Base-by-base conservation (phyloP, 805 yeast genomes). In the Myxozyma vanderwaltii region DNA sequence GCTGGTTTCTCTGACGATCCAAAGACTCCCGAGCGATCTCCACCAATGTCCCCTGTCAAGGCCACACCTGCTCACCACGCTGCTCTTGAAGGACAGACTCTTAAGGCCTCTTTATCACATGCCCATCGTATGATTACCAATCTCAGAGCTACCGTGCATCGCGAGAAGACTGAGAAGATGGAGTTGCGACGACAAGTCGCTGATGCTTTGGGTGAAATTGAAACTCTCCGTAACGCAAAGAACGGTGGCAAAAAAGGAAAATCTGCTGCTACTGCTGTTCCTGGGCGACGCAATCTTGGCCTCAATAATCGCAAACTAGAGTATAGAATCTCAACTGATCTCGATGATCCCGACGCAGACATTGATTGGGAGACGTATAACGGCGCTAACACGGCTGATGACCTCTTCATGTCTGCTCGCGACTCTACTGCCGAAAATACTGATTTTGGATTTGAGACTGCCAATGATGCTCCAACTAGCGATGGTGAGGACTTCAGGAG, bases 71-170 rank as follows among this genome's bases (percentile, higher is more conserved):
- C 71, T 10, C 68, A 69, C 44, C 67, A 70, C 54, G 56, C 69
- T 13, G 69, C 63, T n/a, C 67, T 87, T 44, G 89, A 87, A 68
- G 74, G 81, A 1, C 91, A 88, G 67, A 85, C 91, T 0, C 72
- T 87, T 63, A 78, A 80, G 63, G 79, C 86, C 0, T 85, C 88
- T 24, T 76, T 89, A 65, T 77, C 78, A 17, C 88, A 81, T 71
- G 86, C 91, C 3, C 82, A 85, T 66, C 77, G 79, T 61, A 80
- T 84, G 1, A 83, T 88, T 49, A 74, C 82, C n/a, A 84, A 80
- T 66, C 76, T 87, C 62, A 80, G 87, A 69, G 74, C 77, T 21
- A 75, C 79, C 1, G 67, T 82, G 8, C 69, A 81, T 59, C 82
- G 81, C 68, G 71, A 74, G 50, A 79, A 75, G 63, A 68, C 72